Conservation (phyloP, 805 yeast species). For the Kazachstania psychrophila region DNA sequence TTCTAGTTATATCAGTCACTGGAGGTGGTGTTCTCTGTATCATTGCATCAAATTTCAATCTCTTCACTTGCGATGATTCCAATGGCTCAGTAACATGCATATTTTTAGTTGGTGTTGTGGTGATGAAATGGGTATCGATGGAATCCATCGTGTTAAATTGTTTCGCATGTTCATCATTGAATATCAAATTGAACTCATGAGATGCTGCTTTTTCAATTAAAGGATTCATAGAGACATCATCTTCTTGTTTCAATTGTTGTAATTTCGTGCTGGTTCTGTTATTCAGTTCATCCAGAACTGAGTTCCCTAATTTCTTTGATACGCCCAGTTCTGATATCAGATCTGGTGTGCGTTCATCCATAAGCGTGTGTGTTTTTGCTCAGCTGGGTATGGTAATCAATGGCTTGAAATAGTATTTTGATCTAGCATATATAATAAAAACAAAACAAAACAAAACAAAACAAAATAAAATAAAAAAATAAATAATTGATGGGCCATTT, state of each 20-base stretch:
- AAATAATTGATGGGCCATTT: no score
- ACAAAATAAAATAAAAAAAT: no score
- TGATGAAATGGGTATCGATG: background rate
- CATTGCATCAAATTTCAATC: slow-evolving; percentile 6
- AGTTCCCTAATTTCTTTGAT: slow-evolving; percentile 28
- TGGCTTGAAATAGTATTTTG: no score
- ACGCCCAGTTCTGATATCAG: slow-evolving; percentile 21
- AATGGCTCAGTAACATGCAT: slow-evolving; percentile 1
- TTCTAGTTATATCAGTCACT: slow-evolving; percentile 20
- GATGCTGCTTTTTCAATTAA: background rate
- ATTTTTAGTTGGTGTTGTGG: slow-evolving; percentile 10
- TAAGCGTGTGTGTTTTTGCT: no score
- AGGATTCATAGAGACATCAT: background rate
- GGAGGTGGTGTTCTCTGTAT: slow-evolving; percentile 7
- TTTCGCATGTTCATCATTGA: no score
- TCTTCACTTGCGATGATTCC: slow-evolving; percentile 6
- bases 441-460: no score
- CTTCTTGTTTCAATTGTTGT: slow-evolving; percentile 7
- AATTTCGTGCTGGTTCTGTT: slow-evolving; percentile 24
- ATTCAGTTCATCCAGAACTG: slow-evolving; percentile 30
- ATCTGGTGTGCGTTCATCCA: no score
- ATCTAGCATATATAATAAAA: no score
- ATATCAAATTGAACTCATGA: no score
- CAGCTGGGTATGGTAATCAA: no score
- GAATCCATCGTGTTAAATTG: no score